Evolutionary conservation across 306 rosid species (phyloP), one percentile per base, ranked within the genome.

Genomic region (Cyamopsis tetragonoloba): DNA sequence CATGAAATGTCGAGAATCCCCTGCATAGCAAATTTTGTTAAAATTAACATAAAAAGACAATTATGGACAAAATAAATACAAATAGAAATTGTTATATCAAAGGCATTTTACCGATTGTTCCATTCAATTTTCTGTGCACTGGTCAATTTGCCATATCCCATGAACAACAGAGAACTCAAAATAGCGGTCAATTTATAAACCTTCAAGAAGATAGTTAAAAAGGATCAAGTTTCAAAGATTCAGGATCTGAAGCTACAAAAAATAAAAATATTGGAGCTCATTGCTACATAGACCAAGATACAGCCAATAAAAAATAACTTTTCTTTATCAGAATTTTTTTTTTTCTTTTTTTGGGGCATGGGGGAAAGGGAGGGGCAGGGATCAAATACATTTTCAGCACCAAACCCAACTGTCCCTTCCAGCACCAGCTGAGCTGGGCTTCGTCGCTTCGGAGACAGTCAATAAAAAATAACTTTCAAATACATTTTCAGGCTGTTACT

Each of bases 1-100:
- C 98, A 74, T 91, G 98, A 67, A 82, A 77, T 47, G 98, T 91
- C 54, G 98, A 91, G 86, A 91, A 78, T 34, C 98, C 98, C 89
- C 98, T 91, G 87, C 58, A 68, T 53, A 22, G 30, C 31, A 68
- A 76, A 71, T 57, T 23, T 1, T 20, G 60, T 30, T 20, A 14
- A 42, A 42, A 22, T 59, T 70, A 57, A 70, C 44, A 4, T 6
- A 79, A 64, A 26, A 68, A 43, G 30, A 30, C 53, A 70, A 64
- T 65, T 37, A 14, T 55, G 34, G 28, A 75, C 7, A 73, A 39
- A 77, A 49, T 10, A 41, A 53, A 75, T 23, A 42, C 3, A 47
- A 34, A 54, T 38, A 30, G 14, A 77, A 68, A 54, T 37, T n/a
- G 58, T 58, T n/a, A 47, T 17, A 49, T n/a, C 43, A 19, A 24